These are phyloP conservation scores for Diaporthe humulicola DNA, from an alignment of 2,329 filamentous ascomycete species.

Conservation along the genomic window DNA sequence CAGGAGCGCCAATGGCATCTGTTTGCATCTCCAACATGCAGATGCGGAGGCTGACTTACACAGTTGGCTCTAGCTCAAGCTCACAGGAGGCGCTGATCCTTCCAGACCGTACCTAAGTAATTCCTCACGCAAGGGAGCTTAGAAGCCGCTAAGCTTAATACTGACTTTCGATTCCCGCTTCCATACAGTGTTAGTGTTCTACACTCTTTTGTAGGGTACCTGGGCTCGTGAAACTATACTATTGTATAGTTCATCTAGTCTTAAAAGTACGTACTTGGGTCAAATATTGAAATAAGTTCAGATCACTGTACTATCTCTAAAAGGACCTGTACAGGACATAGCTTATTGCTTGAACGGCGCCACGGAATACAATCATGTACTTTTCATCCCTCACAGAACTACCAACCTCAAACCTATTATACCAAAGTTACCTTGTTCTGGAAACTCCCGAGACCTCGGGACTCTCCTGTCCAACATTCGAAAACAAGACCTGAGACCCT, in stretches of 20 bases:
- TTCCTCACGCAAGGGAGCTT: neutral
- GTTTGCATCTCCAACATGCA: neutral
- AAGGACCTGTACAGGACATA: neutral
- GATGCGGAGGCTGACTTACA: neutral
- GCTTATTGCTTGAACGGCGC: neutral
- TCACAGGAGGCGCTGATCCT: neutral
- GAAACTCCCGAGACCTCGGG: neutral
- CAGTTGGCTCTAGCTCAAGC: neutral
- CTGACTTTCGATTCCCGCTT: neutral
- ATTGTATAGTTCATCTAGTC: neutral
- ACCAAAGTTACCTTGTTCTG: neutral
- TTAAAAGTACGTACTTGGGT: neutral
- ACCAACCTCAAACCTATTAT: neutral
- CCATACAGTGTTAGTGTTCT: neutral
- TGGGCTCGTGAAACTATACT: no score
- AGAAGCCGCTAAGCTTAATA: neutral
- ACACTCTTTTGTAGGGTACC: no score
- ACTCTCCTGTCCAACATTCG: neutral
- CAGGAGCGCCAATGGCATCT: conserved; percentile 11
- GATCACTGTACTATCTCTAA: neutral
- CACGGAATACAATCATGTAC: no score
- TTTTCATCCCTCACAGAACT: neutral
- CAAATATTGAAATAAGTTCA: neutral
- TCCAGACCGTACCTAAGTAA: neutral
- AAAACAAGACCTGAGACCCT: neutral